Percentiles rank a stretch among this genome's conserved stretches.
Conservation (phyloP, 2,329 filamentous ascomycete genomes). For the Aspergillus uvarum region DNA sequence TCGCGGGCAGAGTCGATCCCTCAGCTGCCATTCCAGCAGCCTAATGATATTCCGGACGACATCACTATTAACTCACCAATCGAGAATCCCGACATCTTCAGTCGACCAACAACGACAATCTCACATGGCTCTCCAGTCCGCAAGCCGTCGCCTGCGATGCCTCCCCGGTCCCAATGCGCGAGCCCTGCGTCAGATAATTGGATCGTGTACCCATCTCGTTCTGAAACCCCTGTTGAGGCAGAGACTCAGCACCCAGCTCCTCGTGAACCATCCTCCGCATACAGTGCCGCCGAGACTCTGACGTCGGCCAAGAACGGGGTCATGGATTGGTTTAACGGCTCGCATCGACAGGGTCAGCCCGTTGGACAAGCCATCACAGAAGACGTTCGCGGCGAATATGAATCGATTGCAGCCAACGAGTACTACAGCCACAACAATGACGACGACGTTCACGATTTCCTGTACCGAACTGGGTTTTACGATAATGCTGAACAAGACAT, state of each 20-base stretch:
- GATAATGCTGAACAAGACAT: constrained; percentile 34
- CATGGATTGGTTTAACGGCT: constrained; percentile 37
- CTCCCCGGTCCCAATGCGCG: constrained; percentile 33
- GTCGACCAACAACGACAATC: constrained; percentile 33
- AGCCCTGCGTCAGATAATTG: constrained; percentile 45
- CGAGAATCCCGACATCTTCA: constrained; percentile 30
- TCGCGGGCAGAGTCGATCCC: constrained; percentile 35
- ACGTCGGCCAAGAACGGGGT: constrained; percentile 28
- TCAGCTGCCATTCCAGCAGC: constrained; percentile 30
- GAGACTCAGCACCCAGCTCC: constrained; percentile 24
- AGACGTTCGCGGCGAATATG: constrained; percentile 39
- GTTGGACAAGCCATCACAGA: constrained; percentile 33
- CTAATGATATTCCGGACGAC: constrained; percentile 30
- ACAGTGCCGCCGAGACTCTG: constrained; percentile 30
- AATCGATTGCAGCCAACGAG: constrained; percentile 36
- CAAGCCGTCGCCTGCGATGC: constrained; percentile 29
- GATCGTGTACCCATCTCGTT: constrained; percentile 40
- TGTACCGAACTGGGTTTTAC: constrained; percentile 22
- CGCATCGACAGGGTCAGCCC: constrained; percentile 29
- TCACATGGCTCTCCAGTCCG: constrained; percentile 31
- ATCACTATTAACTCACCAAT: constrained; percentile 27
- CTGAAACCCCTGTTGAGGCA: constrained; percentile 30
- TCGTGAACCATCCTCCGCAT: constrained; percentile 37
- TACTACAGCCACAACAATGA: constrained; percentile 35
- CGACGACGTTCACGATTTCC: constrained; percentile 25